Base-by-base conservation (phyloP, 177 flowering plant genomes). In the Vitis hybrid region DNA sequence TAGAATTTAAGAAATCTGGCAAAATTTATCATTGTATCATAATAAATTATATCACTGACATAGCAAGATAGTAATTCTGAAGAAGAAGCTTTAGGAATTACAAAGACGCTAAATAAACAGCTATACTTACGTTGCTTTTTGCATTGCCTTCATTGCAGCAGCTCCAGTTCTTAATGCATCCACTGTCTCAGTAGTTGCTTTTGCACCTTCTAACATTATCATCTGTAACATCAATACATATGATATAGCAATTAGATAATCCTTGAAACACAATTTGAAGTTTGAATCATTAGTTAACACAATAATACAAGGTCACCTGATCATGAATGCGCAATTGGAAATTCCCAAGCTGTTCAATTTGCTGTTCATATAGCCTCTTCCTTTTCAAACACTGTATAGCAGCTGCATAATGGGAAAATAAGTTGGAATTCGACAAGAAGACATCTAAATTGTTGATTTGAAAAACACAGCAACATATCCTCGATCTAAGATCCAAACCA, bases 171-270 rank as follows among this genome's bases (percentile, higher is more conserved):
- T 81, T 75, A 92, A 80, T 55, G 95, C 95, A 87, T 88, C 95
- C 51, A 92, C 93, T 69, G 95, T 90, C 75, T 92, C 95, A 4
- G 95, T 89, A 19, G 95, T 90, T 64, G 94, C 97, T 81, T 92
- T 92, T 64, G 97, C 94, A 68, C 93, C 95, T 83, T 92, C 97
- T 63, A 90, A 66, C 91, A 90, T 78, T 68, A 92, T 90, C 95
- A 90, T 92, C 95, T 89, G 82, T 19, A 73, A 47, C 3, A 49
- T 67, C 5, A n/a, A 56, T 24, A 60, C 56, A 69, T 59, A 62
- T 15, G 55, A 55, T 15, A 64, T 4, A 64, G 1, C 4, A 67
- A 69, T 18, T 53, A 1, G 24, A 72, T 49, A 58, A 33, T n/a
- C 18, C 14, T 63, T 28, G 7, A 17, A 56, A 53, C 11, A n/a